Percentiles rank a stretch among this genome's conserved stretches.
These are phyloP conservation scores for Fusarium temperatum DNA, from an alignment of 2,329 filamentous ascomycete species.

Conservation along the genomic window DNA sequence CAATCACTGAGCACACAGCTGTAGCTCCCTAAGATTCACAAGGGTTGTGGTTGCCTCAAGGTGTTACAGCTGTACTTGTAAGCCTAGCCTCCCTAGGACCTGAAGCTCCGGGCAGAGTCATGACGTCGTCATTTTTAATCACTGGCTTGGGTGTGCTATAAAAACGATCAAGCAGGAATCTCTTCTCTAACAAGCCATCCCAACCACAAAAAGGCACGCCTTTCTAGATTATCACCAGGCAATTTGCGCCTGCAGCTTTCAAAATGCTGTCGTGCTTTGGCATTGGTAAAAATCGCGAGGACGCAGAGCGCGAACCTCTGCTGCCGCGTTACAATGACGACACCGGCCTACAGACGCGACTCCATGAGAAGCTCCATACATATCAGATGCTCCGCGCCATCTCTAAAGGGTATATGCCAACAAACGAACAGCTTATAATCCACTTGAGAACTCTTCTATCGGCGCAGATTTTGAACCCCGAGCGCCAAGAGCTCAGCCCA, in stretches of 20 bases:
- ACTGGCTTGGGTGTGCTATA: neutral
- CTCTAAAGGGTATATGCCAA: slow-evolving; percentile 88
- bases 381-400: slow-evolving; percentile 92
- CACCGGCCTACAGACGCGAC: slow-evolving; percentile 76
- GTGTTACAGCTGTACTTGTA: neutral
- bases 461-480: slow-evolving; percentile 79
- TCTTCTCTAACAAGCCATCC: neutral
- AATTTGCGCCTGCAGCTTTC: neutral
- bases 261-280: slow-evolving; percentile 73
- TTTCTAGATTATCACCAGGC: neutral
- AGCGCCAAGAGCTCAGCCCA: slow-evolving; percentile 74
- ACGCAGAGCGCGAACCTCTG: slow-evolving; percentile 77
- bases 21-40: neutral
- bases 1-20: slow-evolving; percentile 12
- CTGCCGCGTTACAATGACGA: slow-evolving; percentile 86
- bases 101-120: slow-evolving; percentile 33
- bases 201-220: neutral
- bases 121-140: slow-evolving; percentile 31
- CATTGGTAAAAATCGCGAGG: slow-evolving; percentile 56
- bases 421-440: slow-evolving; percentile 82
- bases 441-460: slow-evolving; percentile 83
- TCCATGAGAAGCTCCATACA: slow-evolving; percentile 90
- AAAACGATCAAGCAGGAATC: neutral
- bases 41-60: slow-evolving; percentile 3
- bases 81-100: slow-evolving; percentile 10